These are phyloP conservation scores for Suhomyces bokatorum DNA, from an alignment of 1,139 yeast genomes.

Conservation along the genomic window DNA sequence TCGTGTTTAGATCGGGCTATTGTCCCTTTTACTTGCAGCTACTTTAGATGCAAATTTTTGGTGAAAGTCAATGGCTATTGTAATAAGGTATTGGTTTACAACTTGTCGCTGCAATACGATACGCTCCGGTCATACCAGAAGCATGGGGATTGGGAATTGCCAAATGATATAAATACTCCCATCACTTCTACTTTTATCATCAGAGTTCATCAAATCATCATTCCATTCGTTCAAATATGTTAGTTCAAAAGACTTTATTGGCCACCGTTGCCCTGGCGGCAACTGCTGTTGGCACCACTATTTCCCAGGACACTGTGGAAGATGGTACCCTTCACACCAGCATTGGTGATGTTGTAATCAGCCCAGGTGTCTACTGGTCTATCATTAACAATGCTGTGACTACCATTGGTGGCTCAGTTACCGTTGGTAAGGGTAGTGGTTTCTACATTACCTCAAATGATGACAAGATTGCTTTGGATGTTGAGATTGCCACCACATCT, in stretches of 20 bases:
- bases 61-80: not conserved
- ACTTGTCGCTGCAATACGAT: not conserved
- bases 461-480: conserved; percentile 11
- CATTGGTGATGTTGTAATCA: conserved; percentile 28
- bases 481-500: conserved; percentile 11
- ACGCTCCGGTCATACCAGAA: not conserved
- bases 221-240: conserved; percentile 6
- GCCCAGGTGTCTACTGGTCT: conserved; percentile 36
- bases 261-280: conserved; percentile 8
- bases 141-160: not conserved
- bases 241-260: conserved; percentile 5
- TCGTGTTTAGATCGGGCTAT: not conserved
- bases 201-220: not conserved
- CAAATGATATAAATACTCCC: not conserved
- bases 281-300: conserved; percentile 6
- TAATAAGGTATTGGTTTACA: not conserved
- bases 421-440: conserved; percentile 26
- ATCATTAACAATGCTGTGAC: conserved; percentile 31
- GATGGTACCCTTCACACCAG: conserved; percentile 22
- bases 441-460: conserved; percentile 20
- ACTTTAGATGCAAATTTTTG: not conserved
- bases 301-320: conserved; percentile 5
- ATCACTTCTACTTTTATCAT: not conserved
- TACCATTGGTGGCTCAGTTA: conserved; percentile 24
- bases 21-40: not conserved